phyloP scores from a whole-genome alignment of 1,284 basidiomycete species.

The Ganoderma resinaceum region DNA sequence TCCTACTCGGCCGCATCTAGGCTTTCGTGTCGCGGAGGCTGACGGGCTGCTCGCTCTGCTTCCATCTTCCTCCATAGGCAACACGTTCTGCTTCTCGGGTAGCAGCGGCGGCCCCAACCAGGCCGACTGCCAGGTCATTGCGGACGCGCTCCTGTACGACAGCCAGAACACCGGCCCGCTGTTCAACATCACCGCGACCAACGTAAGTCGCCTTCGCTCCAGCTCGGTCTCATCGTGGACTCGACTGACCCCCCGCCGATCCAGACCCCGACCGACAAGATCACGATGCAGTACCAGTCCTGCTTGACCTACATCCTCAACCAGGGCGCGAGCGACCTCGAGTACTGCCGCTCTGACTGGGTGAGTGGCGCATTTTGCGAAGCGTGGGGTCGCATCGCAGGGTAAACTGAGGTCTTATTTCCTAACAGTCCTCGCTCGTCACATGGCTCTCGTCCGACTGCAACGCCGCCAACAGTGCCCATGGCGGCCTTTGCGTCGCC shows the following conservation, averaged over 20 bases:
- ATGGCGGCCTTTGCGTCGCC: slow-evolving; percentile 56
- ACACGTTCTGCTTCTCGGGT: slow-evolving; percentile 51
- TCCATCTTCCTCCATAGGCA: slow-evolving; percentile 36
- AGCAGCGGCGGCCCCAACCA: slow-evolving; percentile 53
- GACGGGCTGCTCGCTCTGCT: neutral
- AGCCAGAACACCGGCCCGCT: slow-evolving; percentile 51
- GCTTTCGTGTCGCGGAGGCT: neutral
- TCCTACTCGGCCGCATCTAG: neutral
- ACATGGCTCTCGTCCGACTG: slow-evolving; percentile 52
- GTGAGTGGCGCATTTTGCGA: slow-evolving; percentile 23
- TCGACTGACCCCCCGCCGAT: neutral
- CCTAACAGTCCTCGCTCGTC: slow-evolving; percentile 45
- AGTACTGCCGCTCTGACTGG: slow-evolving; percentile 41
- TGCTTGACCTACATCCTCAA: slow-evolving; percentile 40
- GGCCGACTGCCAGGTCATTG: slow-evolving; percentile 55
- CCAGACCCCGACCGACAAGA: slow-evolving; percentile 29
- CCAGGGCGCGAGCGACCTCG: slow-evolving; percentile 33
- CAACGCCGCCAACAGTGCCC: slow-evolving; percentile 54
- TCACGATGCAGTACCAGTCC: slow-evolving; percentile 38
- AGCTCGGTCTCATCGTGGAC: neutral
- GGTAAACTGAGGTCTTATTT: neutral
- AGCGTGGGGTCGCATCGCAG: neutral
- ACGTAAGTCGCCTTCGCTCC: slow-evolving; percentile 11
- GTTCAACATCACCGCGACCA: slow-evolving; percentile 28
- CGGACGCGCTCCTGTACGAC: slow-evolving; percentile 54